phyloP scores from a whole-genome alignment of 2,329 filamentous ascomycete genomes.

The Neoarthrinium moseri region DNA sequence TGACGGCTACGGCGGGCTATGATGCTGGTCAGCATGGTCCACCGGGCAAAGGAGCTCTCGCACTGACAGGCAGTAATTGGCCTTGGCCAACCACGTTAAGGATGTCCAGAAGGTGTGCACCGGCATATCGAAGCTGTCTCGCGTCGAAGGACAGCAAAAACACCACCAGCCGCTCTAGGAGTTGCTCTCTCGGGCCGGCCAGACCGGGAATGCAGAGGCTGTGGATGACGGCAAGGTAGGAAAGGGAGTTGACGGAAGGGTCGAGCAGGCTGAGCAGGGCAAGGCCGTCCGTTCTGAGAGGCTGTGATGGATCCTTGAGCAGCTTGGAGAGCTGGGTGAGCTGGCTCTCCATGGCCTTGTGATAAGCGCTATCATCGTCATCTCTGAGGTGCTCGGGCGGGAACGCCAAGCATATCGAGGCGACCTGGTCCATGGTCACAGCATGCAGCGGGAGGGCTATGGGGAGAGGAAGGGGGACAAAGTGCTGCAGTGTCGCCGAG shows the following conservation, averaged over 20 bases:
- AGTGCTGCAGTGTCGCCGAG: too few species aligned
- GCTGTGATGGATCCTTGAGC: slow-evolving; percentile 28
- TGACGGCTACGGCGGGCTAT: slow-evolving; percentile 46
- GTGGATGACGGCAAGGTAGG: slow-evolving; percentile 49
- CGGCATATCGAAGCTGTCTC: slow-evolving; percentile 52
- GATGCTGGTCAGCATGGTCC: slow-evolving; percentile 39
- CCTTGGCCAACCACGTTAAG: slow-evolving; percentile 39
- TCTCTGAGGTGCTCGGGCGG: slow-evolving; percentile 30
- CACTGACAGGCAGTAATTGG: slow-evolving; percentile 30
- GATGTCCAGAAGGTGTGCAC: slow-evolving; percentile 39
- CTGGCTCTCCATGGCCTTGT: slow-evolving; percentile 38
- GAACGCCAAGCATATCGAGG: slow-evolving; percentile 40
- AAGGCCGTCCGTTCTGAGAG: slow-evolving; percentile 31
- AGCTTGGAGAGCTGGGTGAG: slow-evolving; percentile 35
- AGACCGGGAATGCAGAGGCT: slow-evolving; percentile 32
- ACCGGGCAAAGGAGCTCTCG: background rate
- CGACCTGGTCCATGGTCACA: slow-evolving; percentile 35
- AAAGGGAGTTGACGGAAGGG: slow-evolving; percentile 48
- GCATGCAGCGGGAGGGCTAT: background rate
- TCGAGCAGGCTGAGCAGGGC: slow-evolving; percentile 47
- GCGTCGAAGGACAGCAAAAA: slow-evolving; percentile 50
- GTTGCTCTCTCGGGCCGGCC: slow-evolving; percentile 19
- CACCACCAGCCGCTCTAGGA: slow-evolving; percentile 40
- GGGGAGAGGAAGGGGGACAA: background rate
- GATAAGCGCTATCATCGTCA: slow-evolving; percentile 33